Percentiles rank a stretch among this genome's conserved stretches.
These are phyloP conservation scores for Yarrowia hollandica DNA, from an alignment of 805 yeast species.

Conservation along the genomic window DNA sequence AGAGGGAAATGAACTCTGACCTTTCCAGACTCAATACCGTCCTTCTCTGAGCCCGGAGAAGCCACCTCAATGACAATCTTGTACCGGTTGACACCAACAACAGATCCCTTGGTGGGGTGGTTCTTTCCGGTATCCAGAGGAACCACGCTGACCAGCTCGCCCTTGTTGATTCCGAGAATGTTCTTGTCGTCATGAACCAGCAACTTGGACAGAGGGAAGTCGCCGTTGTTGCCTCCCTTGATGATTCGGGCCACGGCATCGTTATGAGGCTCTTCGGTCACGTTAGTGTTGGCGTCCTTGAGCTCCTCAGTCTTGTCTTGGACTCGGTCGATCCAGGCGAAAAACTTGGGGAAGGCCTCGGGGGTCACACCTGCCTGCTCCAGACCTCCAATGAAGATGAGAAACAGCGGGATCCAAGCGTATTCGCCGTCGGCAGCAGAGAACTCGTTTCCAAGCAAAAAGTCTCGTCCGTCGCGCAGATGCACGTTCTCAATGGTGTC, in stretches of 20 bases:
- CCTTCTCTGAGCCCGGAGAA: constrained; percentile 20
- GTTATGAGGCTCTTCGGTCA: constrained; percentile 9
- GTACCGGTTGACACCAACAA: constrained; percentile 11
- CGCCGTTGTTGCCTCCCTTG: constrained; percentile 18
- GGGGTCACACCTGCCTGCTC: constrained; percentile 19
- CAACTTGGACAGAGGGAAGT: constrained; percentile 27
- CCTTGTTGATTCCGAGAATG: not conserved
- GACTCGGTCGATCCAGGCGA: constrained; percentile 23
- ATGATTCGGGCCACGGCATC: constrained; percentile 8
- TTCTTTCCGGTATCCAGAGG: constrained; percentile 26
- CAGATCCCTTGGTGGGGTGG: constrained; percentile 23
- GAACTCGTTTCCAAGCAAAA: constrained; percentile 10
- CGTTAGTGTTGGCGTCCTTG: not conserved
- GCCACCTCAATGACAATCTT: constrained; percentile 26
- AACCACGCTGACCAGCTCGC: constrained; percentile 13
- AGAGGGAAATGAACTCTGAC: constrained; percentile 25
- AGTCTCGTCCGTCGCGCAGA: constrained; percentile 19
- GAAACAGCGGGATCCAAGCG: constrained; percentile 22
- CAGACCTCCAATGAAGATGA: constrained; percentile 21
- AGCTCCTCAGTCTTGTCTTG: constrained; percentile 16
- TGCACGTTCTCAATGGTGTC: constrained; percentile 24
- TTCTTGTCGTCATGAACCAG: constrained; percentile 16
- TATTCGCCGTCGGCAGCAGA: constrained; percentile 17
- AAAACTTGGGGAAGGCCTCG: constrained; percentile 24
- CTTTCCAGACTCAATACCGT: constrained; percentile 8